Percentiles rank a stretch among this genome's conserved stretches.
These are phyloP conservation scores for Vigna hirtella DNA, from an alignment of 306 rosid species.

Conservation along the genomic window DNA sequence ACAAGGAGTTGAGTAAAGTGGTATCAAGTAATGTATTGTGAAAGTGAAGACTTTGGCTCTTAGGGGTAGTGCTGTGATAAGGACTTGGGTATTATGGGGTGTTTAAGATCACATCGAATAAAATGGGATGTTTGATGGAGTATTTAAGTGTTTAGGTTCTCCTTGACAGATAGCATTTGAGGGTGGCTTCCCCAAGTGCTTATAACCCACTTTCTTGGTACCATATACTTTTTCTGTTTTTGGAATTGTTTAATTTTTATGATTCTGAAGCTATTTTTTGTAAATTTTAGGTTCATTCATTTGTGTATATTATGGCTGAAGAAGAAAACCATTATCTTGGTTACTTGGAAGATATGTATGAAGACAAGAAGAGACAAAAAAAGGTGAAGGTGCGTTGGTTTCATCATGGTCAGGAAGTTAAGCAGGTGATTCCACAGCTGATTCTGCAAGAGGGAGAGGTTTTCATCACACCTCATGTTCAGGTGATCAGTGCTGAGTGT, in stretches of 20 bases:
- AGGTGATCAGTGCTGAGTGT: constrained; percentile 84
- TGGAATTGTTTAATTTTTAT: constrained; percentile 17
- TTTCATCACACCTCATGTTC: constrained; percentile 83
- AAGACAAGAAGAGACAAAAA: constrained; percentile 77
- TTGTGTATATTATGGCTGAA: constrained; percentile 78
- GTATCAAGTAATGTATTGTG: too few species aligned
- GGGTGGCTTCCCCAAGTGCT: too few species aligned
- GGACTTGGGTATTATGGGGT: too few species aligned
- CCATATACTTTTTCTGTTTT: constrained; percentile 14
- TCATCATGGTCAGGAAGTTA: constrained; percentile 71
- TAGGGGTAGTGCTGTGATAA: too few species aligned
- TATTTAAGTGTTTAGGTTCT: too few species aligned
- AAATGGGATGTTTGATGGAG: too few species aligned
- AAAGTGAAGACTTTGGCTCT: too few species aligned
- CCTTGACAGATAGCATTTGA: too few species aligned
- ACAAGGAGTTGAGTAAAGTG: too few species aligned
- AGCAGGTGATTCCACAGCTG: constrained; percentile 59
- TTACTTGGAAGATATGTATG: constrained; percentile 92
- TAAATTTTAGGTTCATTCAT: constrained; percentile 74
- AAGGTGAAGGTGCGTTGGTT: constrained; percentile 88
- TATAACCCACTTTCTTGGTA: background rate
- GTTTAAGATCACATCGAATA: too few species aligned
- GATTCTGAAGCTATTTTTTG: constrained; percentile 39
- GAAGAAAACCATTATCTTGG: constrained; percentile 73
- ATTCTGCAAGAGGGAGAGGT: constrained; percentile 75